Conservation (phyloP, 2,329 filamentous ascomycete species). For the Stenocarpella maydis region DNA sequence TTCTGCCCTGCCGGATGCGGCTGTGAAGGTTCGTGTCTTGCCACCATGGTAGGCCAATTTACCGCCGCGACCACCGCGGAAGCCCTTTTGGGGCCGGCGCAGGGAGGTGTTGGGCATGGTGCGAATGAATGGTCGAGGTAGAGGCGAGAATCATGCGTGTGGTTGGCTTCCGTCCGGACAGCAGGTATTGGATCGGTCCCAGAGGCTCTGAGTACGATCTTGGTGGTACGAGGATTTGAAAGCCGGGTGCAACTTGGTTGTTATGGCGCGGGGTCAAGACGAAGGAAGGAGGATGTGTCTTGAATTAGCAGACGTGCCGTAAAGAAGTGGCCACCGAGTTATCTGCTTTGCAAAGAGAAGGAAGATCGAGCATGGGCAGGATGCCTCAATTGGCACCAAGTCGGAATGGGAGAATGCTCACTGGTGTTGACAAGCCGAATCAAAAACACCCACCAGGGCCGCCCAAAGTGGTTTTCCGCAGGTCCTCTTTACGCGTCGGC, state of each 20-base stretch:
- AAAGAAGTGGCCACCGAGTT: neutral
- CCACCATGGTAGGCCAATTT: conserved; percentile 77
- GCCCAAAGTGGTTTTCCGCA: conserved; percentile 27
- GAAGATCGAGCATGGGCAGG: conserved; percentile 14
- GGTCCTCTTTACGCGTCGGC: conserved; percentile 34
- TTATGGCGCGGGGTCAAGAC: neutral
- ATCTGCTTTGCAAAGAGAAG: neutral
- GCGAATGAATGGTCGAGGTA: conserved; percentile 33
- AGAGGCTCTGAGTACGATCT: neutral
- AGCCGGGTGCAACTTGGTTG: neutral
- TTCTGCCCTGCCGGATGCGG: conserved; percentile 78
- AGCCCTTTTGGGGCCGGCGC: conserved; percentile 69
- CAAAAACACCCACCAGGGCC: conserved; percentile 17
- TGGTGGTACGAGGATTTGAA: neutral
- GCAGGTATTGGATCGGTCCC: neutral
- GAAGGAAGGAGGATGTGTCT: conserved; percentile 6
- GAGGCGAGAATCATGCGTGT: neutral
- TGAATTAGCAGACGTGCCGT: neutral
- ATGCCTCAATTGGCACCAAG: conserved; percentile 10
- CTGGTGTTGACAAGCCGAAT: conserved; percentile 17
- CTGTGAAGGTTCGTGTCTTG: conserved; percentile 79
- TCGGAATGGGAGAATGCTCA: conserved; percentile 20
- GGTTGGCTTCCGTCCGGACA: neutral
- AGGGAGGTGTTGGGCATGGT: conserved; percentile 69
- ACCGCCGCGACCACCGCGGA: conserved; percentile 61